Evolutionary conservation across 2,329 filamentous ascomycete genomes (phyloP).

Genomic region (Ceratocystis alfenasii): DNA sequence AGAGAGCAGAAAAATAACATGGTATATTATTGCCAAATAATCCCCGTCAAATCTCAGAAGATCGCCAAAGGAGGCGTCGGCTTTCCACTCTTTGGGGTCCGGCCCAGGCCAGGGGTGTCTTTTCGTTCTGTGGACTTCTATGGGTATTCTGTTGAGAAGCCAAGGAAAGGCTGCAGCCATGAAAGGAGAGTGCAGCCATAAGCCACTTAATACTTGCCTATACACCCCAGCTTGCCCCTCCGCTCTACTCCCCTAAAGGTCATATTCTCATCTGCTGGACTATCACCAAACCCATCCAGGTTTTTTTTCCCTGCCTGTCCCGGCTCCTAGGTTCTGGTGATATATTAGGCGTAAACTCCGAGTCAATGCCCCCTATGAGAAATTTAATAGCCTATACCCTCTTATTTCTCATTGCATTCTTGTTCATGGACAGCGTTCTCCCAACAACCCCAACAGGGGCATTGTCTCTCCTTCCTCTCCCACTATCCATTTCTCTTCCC

Average conservation of each 20-base stretch:
- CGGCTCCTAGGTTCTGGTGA: not conserved
- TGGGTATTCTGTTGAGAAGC: not conserved
- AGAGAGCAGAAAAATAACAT: not conserved
- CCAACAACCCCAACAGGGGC: not conserved
- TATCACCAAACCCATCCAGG: not conserved
- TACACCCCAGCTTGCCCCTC: no score
- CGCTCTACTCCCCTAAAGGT: no score
- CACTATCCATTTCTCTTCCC: not conserved
- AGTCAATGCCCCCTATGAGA: constrained; percentile 1
- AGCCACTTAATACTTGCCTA: not conserved
- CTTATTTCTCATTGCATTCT: not conserved
- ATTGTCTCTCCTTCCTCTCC: not conserved
- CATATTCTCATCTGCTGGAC: no score
- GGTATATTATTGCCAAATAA: not conserved
- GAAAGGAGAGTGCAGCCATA: no score
- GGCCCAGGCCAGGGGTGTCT: not conserved
- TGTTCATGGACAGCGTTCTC: not conserved
- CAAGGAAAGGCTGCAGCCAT: not conserved
- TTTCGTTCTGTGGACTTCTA: not conserved
- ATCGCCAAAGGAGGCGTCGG: constrained; percentile 6
- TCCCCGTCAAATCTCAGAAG: not conserved
- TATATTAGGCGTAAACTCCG: not conserved
- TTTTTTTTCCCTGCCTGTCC: not conserved
- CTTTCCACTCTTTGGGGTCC: not conserved
- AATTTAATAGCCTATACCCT: not conserved